Conservation (phyloP, 1,139 yeast genomes). For the Geotrichum restrictum region DNA sequence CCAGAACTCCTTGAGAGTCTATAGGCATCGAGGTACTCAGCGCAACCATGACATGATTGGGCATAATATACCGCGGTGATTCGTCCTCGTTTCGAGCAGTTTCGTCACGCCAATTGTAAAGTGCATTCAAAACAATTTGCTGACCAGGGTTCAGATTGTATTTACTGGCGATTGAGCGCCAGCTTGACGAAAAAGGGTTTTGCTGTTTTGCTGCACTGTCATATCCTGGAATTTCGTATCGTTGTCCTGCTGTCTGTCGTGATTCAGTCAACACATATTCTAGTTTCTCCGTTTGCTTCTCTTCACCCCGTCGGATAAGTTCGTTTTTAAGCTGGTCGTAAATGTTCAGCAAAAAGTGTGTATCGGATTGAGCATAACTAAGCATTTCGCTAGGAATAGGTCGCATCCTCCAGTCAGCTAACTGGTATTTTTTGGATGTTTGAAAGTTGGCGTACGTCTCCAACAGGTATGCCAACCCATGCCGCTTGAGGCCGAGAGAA, state of each 20-base stretch:
- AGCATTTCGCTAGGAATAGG: constrained; percentile 76
- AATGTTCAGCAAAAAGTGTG: constrained; percentile 81
- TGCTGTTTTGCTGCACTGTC: constrained; percentile 24
- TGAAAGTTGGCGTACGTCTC: constrained; percentile 78
- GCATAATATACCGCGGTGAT: constrained; percentile 75
- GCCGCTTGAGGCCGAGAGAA: constrained; percentile 70
- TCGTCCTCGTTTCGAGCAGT: constrained; percentile 77
- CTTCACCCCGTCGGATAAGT: constrained; percentile 44
- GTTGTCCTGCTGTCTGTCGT: constrained; percentile 71
- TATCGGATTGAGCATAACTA: constrained; percentile 90
- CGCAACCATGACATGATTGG: constrained; percentile 70
- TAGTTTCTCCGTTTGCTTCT: constrained; percentile 42
- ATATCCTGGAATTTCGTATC: constrained; percentile 58
- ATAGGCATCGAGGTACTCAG: constrained; percentile 58
- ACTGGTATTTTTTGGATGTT: constrained; percentile 89
- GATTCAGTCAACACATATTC: constrained; percentile 70
- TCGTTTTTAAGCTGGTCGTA: constrained; percentile 70
- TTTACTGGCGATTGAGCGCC: constrained; percentile 49
- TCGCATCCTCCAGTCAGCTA: constrained; percentile 95
- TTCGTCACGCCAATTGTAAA: constrained; percentile 80
- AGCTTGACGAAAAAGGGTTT: constrained; percentile 24
- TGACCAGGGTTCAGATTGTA: constrained; percentile 61
- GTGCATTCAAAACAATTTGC: constrained; percentile 53
- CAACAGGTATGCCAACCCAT: constrained; percentile 77
- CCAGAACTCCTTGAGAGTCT: constrained; percentile 54